Evolutionary conservation across 225 moss, liverwort and hornwort genomes (phyloP).

Genomic region (Sphagnum contortum): DNA sequence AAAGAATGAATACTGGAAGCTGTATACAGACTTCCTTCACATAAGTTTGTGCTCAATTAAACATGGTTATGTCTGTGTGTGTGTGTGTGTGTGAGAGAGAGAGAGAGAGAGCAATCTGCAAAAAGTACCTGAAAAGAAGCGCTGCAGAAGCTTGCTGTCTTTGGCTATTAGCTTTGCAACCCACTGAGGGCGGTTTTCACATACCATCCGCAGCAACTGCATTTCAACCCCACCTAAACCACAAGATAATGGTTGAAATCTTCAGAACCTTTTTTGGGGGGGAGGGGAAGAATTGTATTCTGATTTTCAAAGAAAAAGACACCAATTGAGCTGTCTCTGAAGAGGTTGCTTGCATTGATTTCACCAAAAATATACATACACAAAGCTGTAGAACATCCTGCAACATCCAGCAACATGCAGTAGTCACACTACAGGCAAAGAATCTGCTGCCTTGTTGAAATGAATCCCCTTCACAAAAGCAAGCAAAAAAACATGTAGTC

Average conservation of each 20-base stretch:
- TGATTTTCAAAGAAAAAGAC: background rate
- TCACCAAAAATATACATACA: background rate
- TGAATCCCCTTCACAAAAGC: too few species aligned
- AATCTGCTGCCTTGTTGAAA: too few species aligned
- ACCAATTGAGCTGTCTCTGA: background rate
- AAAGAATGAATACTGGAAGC: background rate
- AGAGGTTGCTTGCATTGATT: background rate
- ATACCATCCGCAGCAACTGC: constrained; percentile 62
- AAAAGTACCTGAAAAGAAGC: constrained; percentile 64
- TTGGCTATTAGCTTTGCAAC: constrained; percentile 42
- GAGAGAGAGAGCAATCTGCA: background rate
- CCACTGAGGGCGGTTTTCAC: constrained; percentile 37
- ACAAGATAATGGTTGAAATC: background rate
- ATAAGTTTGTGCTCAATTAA: background rate
- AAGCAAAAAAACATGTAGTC: too few species aligned
- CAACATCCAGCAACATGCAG: background rate
- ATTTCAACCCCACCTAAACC: constrained; percentile 36
- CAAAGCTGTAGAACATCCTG: background rate
- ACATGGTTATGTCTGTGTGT: too few species aligned
- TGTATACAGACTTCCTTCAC: background rate
- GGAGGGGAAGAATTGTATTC: background rate
- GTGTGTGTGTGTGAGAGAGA: constrained; percentile 8
- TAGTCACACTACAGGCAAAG: background rate
- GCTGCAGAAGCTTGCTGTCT: constrained; percentile 38
- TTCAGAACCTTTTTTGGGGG: background rate